Conservation (phyloP, 805 yeast species). For the Candida gorgasii region DNA sequence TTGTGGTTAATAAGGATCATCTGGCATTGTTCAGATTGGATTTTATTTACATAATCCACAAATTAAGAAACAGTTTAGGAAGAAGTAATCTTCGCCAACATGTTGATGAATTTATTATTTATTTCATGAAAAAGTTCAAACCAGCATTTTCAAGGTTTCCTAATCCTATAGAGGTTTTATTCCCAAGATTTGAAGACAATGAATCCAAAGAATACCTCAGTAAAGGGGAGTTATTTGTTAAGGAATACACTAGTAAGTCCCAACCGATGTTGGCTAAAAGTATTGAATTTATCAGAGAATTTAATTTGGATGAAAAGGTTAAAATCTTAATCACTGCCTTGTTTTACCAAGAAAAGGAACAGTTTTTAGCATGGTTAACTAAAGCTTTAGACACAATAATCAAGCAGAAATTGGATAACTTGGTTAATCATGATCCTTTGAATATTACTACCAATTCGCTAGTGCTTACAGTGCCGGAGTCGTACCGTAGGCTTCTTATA, state of each 20-base stretch:
- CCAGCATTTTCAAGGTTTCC: constrained; percentile 50
- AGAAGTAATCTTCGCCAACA: constrained; percentile 53
- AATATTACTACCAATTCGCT: constrained; percentile 6
- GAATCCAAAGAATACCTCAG: constrained; percentile 52
- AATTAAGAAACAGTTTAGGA: constrained; percentile 49
- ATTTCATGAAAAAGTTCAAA: constrained; percentile 63
- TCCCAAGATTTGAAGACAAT: constrained; percentile 55
- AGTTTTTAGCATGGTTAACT: constrained; percentile 46
- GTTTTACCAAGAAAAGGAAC: constrained; percentile 43
- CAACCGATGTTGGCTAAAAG: constrained; percentile 36
- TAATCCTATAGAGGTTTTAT: constrained; percentile 65
- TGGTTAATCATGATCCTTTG: constrained; percentile 9
- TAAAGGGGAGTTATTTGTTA: constrained; percentile 51
- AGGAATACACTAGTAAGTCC: constrained; percentile 15
- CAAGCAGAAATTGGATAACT: constrained; percentile 17
- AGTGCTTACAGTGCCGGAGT: constrained; percentile 10
- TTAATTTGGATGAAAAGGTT: constrained; percentile 46
- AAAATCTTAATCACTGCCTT: constrained; percentile 53
- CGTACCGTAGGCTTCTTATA: constrained; percentile 33
- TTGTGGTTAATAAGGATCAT: constrained; percentile 58
- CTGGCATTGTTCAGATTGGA: constrained; percentile 68
- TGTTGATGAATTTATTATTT: constrained; percentile 62
- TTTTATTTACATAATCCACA: constrained; percentile 61
- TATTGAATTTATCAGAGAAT: constrained; percentile 33
- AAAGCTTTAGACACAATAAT: constrained; percentile 35